Evolutionary conservation across 1,284 basidiomycete genomes (phyloP), one percentile per base, ranked within the genome.

Genomic region (Schizophyllum amplum): DNA sequence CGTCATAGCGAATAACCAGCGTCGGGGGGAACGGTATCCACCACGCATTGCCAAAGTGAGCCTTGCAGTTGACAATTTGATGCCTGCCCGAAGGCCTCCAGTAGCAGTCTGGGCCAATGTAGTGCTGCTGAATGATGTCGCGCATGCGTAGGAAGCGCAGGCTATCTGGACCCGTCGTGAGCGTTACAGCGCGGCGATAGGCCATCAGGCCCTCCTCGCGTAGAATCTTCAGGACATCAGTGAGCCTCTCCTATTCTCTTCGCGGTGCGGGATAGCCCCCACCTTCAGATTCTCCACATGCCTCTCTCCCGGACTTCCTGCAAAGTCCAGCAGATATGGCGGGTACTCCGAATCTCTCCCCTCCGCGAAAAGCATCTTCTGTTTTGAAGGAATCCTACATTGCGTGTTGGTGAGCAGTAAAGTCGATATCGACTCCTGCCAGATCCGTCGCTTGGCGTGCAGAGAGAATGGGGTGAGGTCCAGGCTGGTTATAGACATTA

Each of bases 1-100:
- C 78, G 62, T 93, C 90, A 63, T 89, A 91, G 7, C 79, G 81
- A 25, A 93, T 78, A 51, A 84, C 85, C 55, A 89, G 69, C 0
- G 83, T 83, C 2, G 83, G 88, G 11, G 85, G 90, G 67, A 89
- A 93, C n/a, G 83, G 88, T 56, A 85, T 80, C 78, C 83, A 86
- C 82, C 84, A 91, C 42, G 82, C 82, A 63, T 86, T 87, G 33
- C 89, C 88, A 66, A 90, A 90, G 33, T 42, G 33, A 9, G 33
- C 33, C 17, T 42, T 42, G 33, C 33, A 42, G 7, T 42, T 42
- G 33, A 42, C 33, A 17, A 42, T 42, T 17, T 42, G 33, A 17
- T 42, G 11, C 33, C 17, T 42, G 33, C 33, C 17, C 7, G 33
- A 42, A 66, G 74, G 81, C 52, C 75, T 77, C 84, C 83, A 90